phyloP scores from a whole-genome alignment of 768 basidiomycete species.

The Tulasnella sp. region DNA sequence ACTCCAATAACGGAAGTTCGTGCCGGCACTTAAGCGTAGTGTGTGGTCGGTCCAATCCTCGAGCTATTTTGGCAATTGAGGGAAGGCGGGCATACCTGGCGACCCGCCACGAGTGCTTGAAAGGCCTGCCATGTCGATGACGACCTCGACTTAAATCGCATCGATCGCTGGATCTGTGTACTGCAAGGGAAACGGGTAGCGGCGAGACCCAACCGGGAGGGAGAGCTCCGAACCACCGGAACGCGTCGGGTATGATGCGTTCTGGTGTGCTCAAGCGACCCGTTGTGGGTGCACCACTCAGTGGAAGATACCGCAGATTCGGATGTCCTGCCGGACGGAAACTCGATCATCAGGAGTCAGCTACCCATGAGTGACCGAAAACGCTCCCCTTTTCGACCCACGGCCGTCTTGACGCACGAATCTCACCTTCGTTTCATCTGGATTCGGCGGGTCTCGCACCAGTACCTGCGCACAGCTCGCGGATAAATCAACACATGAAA shows the following conservation, averaged over 20 bases:
- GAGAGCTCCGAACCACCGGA: constrained; percentile 3
- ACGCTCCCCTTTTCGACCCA: constrained; percentile 14
- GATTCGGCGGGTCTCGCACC: constrained; percentile 19
- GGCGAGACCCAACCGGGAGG: constrained; percentile 14
- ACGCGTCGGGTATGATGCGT: constrained; percentile 4
- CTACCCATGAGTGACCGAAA: constrained; percentile 15
- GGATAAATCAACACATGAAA: constrained; percentile 3
- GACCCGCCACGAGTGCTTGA: not conserved
- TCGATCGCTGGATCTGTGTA: constrained; percentile 15
- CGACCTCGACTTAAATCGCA: constrained; percentile 9
- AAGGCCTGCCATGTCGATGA: constrained; percentile 13
- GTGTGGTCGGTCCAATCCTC: not conserved
- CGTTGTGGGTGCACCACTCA: constrained; percentile 9
- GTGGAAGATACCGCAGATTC: constrained; percentile 13
- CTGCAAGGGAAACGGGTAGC: constrained; percentile 1
- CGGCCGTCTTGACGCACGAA: constrained; percentile 15
- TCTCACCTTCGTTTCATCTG: constrained; percentile 20
- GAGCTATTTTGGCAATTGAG: not conserved
- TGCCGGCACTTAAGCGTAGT: not conserved
- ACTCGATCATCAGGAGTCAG: constrained; percentile 7
- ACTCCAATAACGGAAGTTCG: constrained; percentile 4
- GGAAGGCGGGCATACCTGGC: not conserved
- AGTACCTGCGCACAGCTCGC: not conserved
- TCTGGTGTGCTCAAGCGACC: constrained; percentile 19
- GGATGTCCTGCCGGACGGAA: constrained; percentile 16